Base-by-base conservation (phyloP, 805 yeast species). In the Suhomyces tanzawaensis region DNA sequence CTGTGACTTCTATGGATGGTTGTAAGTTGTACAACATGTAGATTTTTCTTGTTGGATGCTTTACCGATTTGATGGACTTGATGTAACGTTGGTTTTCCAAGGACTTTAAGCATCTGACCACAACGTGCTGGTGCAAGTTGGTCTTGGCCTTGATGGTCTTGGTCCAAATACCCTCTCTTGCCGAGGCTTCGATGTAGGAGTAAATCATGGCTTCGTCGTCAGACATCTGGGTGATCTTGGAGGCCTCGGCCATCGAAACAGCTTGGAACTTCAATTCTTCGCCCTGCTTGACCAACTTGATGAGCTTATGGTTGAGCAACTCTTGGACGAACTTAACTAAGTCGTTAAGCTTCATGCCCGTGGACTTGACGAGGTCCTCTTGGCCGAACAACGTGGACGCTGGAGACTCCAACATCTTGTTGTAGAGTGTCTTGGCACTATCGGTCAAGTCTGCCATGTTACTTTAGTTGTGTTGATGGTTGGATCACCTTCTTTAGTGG, bases 111-210 rank as follows among this genome's bases (percentile, higher is more conserved):
- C 95, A 85, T 55, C 95, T 74, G 32, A 76, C 71, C 8, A 90
- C 95, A n/a, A 90, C 83, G 57, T 87, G 95, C 53, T 88, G 95
- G 58, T 90, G 96, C 44, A 90, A 65, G 52, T 89, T 89, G 11
- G 96, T 85, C 54, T 83, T 81, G 8, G 90, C 87, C 56, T 86
- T 86, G 49, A 90, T 78, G 7, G 95, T 86, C 63, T 87, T 88
- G 9, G 95, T 85, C 97, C 97, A 90, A 37, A 90, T 88, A 31
- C 97, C 97, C 62, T 90, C 97, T 60, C 98, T 72, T 3, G 93
- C 95, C 6, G 95, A 77, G 0, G 95, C 95, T 53, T 87, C 95
- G 46, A 91, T 91, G 53, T 89, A 83, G 1, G 93, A 82, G 57
- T 91, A 91, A 19, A 91, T 84, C 77, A 91, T 77, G 17, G 90